phyloP scores from a whole-genome alignment of 805 yeast species.

The Kregervanrija delftensis region DNA sequence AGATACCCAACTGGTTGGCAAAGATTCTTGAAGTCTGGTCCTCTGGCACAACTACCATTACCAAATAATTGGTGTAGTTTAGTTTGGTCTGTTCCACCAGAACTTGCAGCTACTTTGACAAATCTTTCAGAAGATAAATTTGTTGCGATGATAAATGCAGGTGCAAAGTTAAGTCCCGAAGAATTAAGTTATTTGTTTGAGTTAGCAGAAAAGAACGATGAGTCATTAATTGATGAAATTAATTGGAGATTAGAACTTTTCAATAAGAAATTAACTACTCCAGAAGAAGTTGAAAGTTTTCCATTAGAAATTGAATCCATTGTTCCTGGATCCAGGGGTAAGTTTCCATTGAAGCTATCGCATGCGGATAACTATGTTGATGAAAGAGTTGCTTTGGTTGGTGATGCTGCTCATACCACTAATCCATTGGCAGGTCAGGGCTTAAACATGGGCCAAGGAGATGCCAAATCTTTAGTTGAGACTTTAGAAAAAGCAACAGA shows the following conservation, averaged over 20 bases:
- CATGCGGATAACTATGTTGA: constrained; percentile 87
- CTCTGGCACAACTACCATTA: constrained; percentile 84
- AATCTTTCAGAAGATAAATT: constrained; percentile 56
- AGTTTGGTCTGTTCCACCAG: constrained; percentile 89
- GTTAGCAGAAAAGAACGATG: constrained; percentile 30
- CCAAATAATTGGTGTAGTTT: constrained; percentile 83
- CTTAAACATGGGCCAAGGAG: constrained; percentile 94
- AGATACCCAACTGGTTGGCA: constrained; percentile 78
- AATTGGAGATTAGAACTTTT: constrained; percentile 56
- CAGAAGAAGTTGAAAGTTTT: constrained; percentile 47
- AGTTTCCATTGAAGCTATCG: constrained; percentile 80
- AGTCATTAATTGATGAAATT: constrained; percentile 57
- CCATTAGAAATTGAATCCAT: constrained; percentile 65
- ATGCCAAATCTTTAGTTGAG: constrained; percentile 62
- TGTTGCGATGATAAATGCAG: constrained; percentile 74
- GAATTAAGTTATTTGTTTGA: constrained; percentile 70
- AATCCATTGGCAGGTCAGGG: constrained; percentile 99
- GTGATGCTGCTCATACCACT: constrained; percentile 97
- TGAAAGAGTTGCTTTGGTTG: constrained; percentile 85
- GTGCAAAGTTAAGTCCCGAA: constrained; percentile 66
- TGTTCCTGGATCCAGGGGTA: constrained; percentile 62
- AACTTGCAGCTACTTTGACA: constrained; percentile 56
- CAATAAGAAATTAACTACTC: constrained; percentile 22
- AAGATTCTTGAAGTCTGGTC: constrained; percentile 85
- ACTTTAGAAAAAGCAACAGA: constrained; percentile 65